Evolutionary conservation across 2,329 filamentous ascomycete genomes (phyloP).

Genomic region (Fusarium tanahbumbuense): DNA sequence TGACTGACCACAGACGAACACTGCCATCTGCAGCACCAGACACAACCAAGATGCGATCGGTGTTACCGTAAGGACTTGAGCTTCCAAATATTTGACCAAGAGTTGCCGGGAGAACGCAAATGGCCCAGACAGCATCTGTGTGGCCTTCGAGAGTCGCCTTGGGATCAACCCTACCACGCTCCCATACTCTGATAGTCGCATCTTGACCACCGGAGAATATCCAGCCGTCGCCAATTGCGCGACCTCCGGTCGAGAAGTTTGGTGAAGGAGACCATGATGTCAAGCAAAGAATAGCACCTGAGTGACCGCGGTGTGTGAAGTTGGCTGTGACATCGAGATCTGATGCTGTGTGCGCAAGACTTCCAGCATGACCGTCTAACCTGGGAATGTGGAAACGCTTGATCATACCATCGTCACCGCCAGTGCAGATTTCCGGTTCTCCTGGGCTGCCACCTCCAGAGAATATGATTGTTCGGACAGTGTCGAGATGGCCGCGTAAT

Average conservation of each 20-base stretch:
- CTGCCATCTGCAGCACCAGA: constrained; percentile 92
- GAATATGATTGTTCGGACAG: constrained; percentile 94
- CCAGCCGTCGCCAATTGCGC: constrained; percentile 93
- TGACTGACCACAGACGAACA: constrained; percentile 94
- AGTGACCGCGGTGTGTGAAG: constrained; percentile 94
- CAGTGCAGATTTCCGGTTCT: constrained; percentile 96
- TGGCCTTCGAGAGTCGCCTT: constrained; percentile 95
- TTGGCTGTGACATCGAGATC: constrained; percentile 93
- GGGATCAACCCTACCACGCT: constrained; percentile 91
- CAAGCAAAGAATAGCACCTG: constrained; percentile 87
- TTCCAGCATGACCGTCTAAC: constrained; percentile 67
- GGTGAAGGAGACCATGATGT: constrained; percentile 88
- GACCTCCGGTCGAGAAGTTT: constrained; percentile 88
- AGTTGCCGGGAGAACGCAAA: constrained; percentile 90
- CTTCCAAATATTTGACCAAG: constrained; percentile 84
- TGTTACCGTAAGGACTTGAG: constrained; percentile 77
- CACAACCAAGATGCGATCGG: constrained; percentile 89
- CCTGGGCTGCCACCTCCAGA: constrained; percentile 95
- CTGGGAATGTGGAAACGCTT: constrained; percentile 97
- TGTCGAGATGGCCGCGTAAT: constrained; percentile 90
- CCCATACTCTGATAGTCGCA: constrained; percentile 93
- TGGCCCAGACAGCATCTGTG: constrained; percentile 94
- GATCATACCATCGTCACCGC: constrained; percentile 93
- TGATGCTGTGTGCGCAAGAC: constrained; percentile 66
- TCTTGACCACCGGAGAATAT: constrained; percentile 98